Conservation (phyloP, 139 green algal genomes). For the Zygnema cylindricum region DNA sequence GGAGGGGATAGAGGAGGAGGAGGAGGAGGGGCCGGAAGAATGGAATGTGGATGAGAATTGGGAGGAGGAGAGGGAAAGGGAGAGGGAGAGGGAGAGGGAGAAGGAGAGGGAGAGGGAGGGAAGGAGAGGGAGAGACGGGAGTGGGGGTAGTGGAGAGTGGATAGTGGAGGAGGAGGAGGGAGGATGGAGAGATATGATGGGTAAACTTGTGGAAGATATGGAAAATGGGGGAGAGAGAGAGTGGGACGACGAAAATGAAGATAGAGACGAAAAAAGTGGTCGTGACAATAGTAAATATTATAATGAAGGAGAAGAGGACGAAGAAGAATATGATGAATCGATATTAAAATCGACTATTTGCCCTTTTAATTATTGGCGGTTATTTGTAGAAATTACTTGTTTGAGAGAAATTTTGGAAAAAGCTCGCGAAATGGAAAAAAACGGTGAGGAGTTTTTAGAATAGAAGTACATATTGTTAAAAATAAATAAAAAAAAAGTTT, state of each 20-base stretch:
- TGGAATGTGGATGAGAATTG: not conserved
- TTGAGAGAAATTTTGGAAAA: not conserved
- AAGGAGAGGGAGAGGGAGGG: not conserved
- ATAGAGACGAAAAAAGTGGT: not conserved
- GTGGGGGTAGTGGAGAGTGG: not conserved
- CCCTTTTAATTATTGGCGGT: not conserved
- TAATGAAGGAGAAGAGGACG: not conserved
- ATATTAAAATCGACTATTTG: not conserved
- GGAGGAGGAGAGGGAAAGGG: not conserved
- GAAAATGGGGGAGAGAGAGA: not conserved
- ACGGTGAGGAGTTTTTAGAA: no score
- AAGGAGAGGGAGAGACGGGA: not conserved
- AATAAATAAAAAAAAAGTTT: no score
- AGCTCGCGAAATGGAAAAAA: not conserved
- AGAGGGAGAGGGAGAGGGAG: not conserved
- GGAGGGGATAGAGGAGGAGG: not conserved
- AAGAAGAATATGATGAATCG: not conserved
- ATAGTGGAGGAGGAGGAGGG: not conserved
- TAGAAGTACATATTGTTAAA: no score
- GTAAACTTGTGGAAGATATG: not conserved
- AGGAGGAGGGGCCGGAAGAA: not conserved
- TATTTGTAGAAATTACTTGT: not conserved
- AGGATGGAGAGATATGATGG: not conserved
- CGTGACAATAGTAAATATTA: not conserved
- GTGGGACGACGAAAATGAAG: not conserved